phyloP scores from a whole-genome alignment of 441 rosid genomes.

The Corymbia citriodora region DNA sequence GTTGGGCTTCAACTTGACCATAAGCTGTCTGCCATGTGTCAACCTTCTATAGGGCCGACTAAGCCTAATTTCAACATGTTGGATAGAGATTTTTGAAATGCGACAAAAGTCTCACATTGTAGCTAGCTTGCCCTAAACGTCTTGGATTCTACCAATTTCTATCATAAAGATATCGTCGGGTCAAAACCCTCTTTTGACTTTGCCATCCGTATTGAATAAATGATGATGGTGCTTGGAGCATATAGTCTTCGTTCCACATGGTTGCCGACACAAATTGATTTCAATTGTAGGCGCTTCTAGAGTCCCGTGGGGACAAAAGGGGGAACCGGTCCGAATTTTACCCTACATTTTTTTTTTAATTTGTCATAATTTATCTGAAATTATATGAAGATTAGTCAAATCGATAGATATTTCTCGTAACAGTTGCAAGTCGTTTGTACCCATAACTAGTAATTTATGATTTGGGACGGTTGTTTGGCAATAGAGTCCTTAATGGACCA shows the following conservation, averaged over 20 bases:
- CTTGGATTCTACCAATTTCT: neutral
- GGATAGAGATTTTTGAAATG: neutral
- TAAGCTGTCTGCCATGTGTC: neutral
- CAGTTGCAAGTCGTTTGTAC: neutral
- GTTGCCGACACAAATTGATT: neutral
- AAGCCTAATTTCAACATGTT: neutral
- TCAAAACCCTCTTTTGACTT: neutral
- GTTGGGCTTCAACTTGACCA: neutral
- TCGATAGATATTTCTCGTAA: neutral
- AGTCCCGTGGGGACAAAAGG: neutral
- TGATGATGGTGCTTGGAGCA: neutral
- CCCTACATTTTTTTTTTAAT: neutral
- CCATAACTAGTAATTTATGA: neutral
- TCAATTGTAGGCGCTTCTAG: neutral
- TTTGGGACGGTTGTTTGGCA: neutral
- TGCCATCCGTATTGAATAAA: neutral
- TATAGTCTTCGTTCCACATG: neutral
- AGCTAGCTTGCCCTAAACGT: neutral
- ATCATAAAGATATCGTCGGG: neutral
- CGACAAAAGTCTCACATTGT: neutral
- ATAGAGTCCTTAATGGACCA: neutral
- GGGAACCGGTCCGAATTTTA: neutral
- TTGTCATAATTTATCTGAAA: neutral
- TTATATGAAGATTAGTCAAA: neutral
- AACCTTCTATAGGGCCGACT: neutral